Conservation (phyloP, 2,329 filamentous ascomycete species). For the Aspergillus arachidicola region DNA sequence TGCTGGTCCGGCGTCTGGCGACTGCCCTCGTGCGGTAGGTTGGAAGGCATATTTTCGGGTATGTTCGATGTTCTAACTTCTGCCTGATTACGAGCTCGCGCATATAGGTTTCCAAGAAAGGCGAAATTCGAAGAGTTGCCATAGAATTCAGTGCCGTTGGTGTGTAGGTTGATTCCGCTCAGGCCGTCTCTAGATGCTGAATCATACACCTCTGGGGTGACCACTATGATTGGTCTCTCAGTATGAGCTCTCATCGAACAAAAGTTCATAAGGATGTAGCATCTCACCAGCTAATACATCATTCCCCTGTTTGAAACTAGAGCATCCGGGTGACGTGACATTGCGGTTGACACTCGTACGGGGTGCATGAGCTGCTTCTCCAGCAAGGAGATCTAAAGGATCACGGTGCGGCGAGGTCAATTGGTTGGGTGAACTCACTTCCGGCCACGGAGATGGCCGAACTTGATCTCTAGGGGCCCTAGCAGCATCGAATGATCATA, state of each 20-base stretch:
- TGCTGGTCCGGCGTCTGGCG: background rate
- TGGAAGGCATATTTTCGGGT: background rate
- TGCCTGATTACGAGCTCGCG: conserved; percentile 22
- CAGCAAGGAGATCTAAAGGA: background rate
- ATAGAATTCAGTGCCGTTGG: conserved; percentile 33
- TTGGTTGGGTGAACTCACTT: conserved; percentile 5
- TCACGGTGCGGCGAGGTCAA: background rate
- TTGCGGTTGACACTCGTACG: background rate
- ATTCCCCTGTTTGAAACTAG: background rate
- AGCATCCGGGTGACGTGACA: conserved; percentile 2
- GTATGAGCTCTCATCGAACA: background rate
- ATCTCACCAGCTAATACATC: conserved; percentile 7
- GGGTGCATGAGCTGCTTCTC: background rate
- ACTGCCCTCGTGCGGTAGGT: background rate
- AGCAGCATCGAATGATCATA: background rate
- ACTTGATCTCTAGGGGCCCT: conserved; percentile 2
- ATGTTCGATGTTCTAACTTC: conserved; percentile 8
- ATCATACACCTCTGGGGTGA: conserved; percentile 19
- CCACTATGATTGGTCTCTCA: background rate
- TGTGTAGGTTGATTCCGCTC: conserved; percentile 31
- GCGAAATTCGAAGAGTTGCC: conserved; percentile 32
- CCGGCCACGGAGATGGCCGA: conserved; percentile 19
- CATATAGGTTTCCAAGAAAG: conserved; percentile 27
- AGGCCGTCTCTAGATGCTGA: conserved; percentile 25
- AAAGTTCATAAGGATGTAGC: background rate